Evolutionary conservation across 148 eudicot genomes (phyloP).

Genomic region (Silene conica): DNA sequence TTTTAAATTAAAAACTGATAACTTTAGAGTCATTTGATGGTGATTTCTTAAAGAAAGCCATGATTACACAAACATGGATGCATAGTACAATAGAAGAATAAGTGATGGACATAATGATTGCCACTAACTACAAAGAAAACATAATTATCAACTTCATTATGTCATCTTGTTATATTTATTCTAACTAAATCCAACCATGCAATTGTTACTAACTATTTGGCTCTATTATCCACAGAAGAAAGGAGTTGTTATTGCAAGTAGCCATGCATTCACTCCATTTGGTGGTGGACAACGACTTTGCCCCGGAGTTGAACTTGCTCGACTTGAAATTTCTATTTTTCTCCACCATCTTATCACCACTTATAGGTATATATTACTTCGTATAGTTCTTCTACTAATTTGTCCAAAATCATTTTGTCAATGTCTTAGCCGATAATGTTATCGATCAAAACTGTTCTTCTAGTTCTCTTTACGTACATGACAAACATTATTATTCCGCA

Average conservation of each 20-base stretch:
- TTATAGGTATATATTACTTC: conserved; percentile 38
- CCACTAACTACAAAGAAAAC: conserved; percentile 6
- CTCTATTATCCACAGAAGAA: conserved; percentile 40
- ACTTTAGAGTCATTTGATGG: background rate
- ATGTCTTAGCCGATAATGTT: too few species aligned
- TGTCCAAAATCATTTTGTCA: too few species aligned
- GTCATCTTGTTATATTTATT: background rate
- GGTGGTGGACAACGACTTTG: conserved; percentile 97
- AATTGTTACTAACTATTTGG: conserved; percentile 7
- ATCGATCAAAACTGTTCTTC: too few species aligned
- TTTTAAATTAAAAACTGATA: too few species aligned
- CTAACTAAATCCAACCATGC: background rate
- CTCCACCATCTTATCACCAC: conserved; percentile 87
- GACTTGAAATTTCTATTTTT: conserved; percentile 86
- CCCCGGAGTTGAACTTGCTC: conserved; percentile 80
- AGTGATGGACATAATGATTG: conserved; percentile 4
- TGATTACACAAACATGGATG: conserved; percentile 26
- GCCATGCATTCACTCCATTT: conserved; percentile 69
- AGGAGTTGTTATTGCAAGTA: conserved; percentile 36
- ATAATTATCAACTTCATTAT: conserved; percentile 12
- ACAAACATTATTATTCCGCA: too few species aligned
- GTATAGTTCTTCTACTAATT: background rate
- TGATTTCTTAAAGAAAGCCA: background rate
- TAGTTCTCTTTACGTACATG: too few species aligned
- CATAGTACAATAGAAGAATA: conserved; percentile 23